Conservation (phyloP, 1,284 basidiomycete species). For the Austroboletus olivaceoglutinosus region DNA sequence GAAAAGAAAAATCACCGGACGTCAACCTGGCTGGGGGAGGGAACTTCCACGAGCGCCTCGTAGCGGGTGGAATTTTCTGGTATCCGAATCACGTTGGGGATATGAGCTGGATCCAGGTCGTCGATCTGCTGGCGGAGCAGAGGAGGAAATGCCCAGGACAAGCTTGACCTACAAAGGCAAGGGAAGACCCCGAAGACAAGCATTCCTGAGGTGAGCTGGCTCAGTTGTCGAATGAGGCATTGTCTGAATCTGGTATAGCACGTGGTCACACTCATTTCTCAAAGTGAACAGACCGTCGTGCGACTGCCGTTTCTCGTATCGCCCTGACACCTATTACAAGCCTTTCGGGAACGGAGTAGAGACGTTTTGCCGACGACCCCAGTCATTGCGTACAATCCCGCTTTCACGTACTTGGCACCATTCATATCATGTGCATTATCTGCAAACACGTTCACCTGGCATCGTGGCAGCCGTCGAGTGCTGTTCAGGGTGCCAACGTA, state of each 20-base stretch:
- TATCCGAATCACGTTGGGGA: conserved; percentile 22
- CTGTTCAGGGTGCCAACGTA: conserved; percentile 30
- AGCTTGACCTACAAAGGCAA: not conserved
- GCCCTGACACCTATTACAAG: conserved; percentile 10
- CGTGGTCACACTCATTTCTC: conserved; percentile 14
- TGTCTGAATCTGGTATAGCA: conserved; percentile 14
- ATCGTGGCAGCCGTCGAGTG: conserved; percentile 22
- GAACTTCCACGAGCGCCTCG: conserved; percentile 7
- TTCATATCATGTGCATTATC: conserved; percentile 27
- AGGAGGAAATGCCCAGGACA: not conserved
- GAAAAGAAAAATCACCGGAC: conserved; percentile 24
- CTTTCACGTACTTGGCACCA: conserved; percentile 25
- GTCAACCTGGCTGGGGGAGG: not conserved
- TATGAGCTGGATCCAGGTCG: conserved; percentile 9
- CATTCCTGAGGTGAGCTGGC: conserved; percentile 19
- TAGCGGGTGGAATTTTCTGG: conserved; percentile 10
- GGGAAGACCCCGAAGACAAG: conserved; percentile 25
- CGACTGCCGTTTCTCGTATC: conserved; percentile 7
- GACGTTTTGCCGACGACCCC: conserved; percentile 24
- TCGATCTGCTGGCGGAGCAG: conserved; percentile 19
- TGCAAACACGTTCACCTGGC: conserved; percentile 22
- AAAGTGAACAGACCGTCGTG: conserved; percentile 1
- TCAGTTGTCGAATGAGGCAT: conserved; percentile 10
- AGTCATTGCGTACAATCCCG: conserved; percentile 21
- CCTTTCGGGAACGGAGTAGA: conserved; percentile 23